phyloP scores from a whole-genome alignment of 345 rosid genomes.

The Eucalyptus regnans region DNA sequence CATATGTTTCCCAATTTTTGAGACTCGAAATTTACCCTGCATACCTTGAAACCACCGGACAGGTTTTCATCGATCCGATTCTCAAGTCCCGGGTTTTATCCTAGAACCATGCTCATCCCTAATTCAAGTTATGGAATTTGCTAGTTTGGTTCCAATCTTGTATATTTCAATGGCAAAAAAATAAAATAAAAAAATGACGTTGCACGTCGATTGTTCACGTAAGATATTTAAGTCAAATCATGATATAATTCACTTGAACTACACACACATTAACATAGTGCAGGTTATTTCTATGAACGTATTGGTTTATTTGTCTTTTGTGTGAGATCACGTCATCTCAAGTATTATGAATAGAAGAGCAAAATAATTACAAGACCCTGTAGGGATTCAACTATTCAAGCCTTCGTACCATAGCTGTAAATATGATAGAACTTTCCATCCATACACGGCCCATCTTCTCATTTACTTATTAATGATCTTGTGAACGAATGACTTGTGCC shows the following conservation, averaged over 20 bases:
- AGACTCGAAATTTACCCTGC: no score
- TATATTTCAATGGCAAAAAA: neutral
- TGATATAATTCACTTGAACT: neutral
- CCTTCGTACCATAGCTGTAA: neutral
- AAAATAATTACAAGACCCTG: neutral
- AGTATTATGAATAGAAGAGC: neutral
- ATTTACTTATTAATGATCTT: neutral
- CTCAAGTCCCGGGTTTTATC: no score
- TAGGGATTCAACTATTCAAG: neutral
- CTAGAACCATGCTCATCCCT: no score
- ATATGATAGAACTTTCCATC: neutral
- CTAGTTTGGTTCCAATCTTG: neutral
- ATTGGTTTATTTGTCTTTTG: neutral
- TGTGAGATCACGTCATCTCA: neutral
- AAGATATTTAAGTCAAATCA: neutral
- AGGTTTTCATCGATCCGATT: no score
- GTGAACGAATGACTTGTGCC: neutral
- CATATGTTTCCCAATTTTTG: no score
- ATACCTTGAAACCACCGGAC: no score
- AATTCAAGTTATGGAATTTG: neutral
- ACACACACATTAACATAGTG: neutral
- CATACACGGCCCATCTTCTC: neutral
- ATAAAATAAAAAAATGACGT: neutral
- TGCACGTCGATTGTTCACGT: neutral
- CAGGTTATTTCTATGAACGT: neutral